These are phyloP conservation scores for Stylonectria norvegica DNA, from an alignment of 2,329 filamentous ascomycete species.

Conservation along the genomic window DNA sequence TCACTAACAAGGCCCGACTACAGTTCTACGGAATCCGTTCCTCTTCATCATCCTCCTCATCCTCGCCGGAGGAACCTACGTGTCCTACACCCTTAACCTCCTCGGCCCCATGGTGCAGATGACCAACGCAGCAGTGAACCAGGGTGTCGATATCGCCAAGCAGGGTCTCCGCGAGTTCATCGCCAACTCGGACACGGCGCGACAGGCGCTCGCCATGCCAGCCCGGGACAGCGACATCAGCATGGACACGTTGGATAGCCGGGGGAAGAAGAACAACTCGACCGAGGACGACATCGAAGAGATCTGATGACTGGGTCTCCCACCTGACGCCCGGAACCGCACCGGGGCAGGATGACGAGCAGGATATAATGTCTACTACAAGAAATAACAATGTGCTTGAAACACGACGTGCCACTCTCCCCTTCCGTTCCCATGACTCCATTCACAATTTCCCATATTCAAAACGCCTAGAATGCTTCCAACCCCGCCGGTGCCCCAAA, in stretches of 20 bases:
- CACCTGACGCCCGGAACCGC: conserved; percentile 12
- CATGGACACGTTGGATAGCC: conserved; percentile 59
- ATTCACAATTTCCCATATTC: neutral
- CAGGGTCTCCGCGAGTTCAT: conserved; percentile 87
- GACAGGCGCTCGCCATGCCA: conserved; percentile 80
- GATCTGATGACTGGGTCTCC: conserved; percentile 37
- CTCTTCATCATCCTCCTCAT: conserved; percentile 89
- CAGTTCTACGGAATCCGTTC: conserved; percentile 88
- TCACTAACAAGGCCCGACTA: conserved; percentile 9
- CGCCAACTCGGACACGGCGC: conserved; percentile 78
- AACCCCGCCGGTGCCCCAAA: conserved; percentile 71
- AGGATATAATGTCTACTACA: conserved; percentile 30
- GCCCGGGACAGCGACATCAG: conserved; percentile 48
- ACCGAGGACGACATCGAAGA: conserved; percentile 59
- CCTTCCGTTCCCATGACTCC: neutral
- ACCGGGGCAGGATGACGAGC: conserved; percentile 21
- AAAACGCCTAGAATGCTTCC: conserved; percentile 60
- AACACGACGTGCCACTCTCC: neutral
- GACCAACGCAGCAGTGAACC: conserved; percentile 80
- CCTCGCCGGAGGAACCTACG: conserved; percentile 71
- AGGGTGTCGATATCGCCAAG: conserved; percentile 89
- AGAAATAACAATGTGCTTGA: conserved; percentile 7
- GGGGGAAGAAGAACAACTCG: conserved; percentile 49
- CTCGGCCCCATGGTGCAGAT: conserved; percentile 96
- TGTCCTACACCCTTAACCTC: conserved; percentile 90